Base-by-base conservation (phyloP, 805 yeast species). In the Saturnispora kantuleensis region DNA sequence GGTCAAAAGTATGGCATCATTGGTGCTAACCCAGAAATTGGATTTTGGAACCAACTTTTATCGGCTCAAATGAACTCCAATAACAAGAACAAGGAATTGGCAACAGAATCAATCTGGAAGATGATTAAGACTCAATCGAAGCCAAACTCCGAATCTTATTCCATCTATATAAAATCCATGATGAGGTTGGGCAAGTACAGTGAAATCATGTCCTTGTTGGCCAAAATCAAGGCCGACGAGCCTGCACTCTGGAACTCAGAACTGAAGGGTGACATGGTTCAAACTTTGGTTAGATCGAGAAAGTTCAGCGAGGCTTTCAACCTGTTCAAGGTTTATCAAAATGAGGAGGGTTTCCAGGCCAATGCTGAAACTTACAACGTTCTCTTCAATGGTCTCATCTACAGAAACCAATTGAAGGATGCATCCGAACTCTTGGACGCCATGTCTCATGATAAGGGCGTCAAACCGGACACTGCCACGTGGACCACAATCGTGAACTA, bases 381-480 rank as follows among this genome's bases (percentile, higher is more conserved):
- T 13, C 63, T 79, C 41, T 57, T 83, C 50, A 55, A 64, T 26
- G 51, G 61, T 34, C 70, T 74, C 44, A 63, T 73, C 15, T 62
- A 64, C 32, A 47, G 44, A 7, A 63, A 66, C 35, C 66, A 76
- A 16, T 57, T 57, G 47, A 68, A 64, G 29, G 66, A 66, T 39
- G 81, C 81, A 4, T 64, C 66, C n/a, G 67, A 65, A n/a, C 64
- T 75, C 11, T 59, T 81, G 35, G 63, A 68, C 31, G 64, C 65
- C 47, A 71, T 79, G 76, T 21, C 56, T 3, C 39, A 47, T 6
- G 57, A 57, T 30, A 47, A 63, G 21, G 56, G 63, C 3, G 58
- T 80, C 18, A 54, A 66, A 32, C 81, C 82, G 26, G 84, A 79
- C 56, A 67, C 77, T 38, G 77, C 77, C 13, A 80, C 89, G 2